Percentiles rank a stretch among this genome's conserved stretches.
Evolutionary conservation across 768 basidiomycete species (phyloP).

Genomic region (Lactarius hatsudake): DNA sequence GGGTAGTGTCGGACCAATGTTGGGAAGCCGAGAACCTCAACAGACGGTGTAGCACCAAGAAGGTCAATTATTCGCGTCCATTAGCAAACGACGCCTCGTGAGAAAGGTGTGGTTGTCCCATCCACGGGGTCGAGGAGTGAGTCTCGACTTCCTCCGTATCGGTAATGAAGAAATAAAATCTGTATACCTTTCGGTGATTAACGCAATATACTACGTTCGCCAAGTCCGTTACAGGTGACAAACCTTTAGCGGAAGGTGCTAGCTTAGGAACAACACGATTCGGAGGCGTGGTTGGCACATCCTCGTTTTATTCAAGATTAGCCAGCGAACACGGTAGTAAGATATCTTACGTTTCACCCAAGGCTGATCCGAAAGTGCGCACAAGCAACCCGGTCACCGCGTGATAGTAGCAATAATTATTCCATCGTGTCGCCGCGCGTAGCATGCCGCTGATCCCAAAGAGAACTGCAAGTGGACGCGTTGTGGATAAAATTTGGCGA

Average conservation of each 20-base stretch:
- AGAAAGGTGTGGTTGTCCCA: slow-evolving; percentile 8
- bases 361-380: slow-evolving; percentile 3
- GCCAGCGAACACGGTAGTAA: slow-evolving; percentile 6
- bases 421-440: slow-evolving; percentile 19
- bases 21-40: slow-evolving; percentile 2
- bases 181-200: slow-evolving; percentile 8
- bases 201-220: neutral
- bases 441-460: slow-evolving; percentile 12
- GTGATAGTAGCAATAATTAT: slow-evolving; percentile 12
- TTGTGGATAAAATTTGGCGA: slow-evolving; percentile 18
- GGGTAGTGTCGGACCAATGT: neutral
- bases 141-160: neutral
- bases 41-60: neutral
- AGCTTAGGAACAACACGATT: slow-evolving; percentile 13
- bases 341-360: slow-evolving; percentile 12
- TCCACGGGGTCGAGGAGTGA: neutral
- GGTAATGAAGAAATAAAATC: neutral
- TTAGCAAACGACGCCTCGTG: slow-evolving; percentile 1
- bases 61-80: slow-evolving; percentile 2
- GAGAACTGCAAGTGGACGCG: slow-evolving; percentile 17
- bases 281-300: slow-evolving; percentile 5
- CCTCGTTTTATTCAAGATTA: neutral
- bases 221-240: neutral
- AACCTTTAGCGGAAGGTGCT: neutral
- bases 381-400: slow-evolving; percentile 10